Percentiles rank a stretch among this genome's conserved stretches.
Conservation (phyloP, 2,329 filamentous ascomycete genomes). For the Colletotrichum paranaense region DNA sequence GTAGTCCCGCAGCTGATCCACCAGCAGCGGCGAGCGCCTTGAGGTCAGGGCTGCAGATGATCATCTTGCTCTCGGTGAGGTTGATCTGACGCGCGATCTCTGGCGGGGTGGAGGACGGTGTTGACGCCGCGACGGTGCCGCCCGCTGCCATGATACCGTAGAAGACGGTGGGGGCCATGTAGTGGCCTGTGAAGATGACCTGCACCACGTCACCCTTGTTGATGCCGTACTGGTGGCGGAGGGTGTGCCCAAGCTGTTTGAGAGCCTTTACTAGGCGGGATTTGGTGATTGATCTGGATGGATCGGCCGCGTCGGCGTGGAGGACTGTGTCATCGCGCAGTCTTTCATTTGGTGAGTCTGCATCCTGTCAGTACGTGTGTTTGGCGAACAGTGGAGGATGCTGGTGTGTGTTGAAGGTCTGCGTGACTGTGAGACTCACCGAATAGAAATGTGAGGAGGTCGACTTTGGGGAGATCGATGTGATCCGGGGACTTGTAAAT, state of each 20-base stretch:
- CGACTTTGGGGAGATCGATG: constrained; percentile 50
- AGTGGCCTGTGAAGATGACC: constrained; percentile 66
- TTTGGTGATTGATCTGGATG: constrained; percentile 65
- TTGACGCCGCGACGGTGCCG: constrained; percentile 68
- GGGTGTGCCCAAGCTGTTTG: constrained; percentile 64
- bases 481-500: constrained; percentile 50
- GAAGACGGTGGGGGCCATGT: constrained; percentile 63
- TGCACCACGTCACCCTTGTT: constrained; percentile 62
- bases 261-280: constrained; percentile 58
- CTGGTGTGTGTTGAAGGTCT: not conserved
- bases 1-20: constrained; percentile 57
- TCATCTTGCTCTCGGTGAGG: constrained; percentile 50
- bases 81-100: constrained; percentile 61
- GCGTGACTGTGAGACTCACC: constrained; percentile 45
- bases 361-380: not conserved
- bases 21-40: constrained; percentile 60
- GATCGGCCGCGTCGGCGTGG: constrained; percentile 68
- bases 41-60: constrained; percentile 60
- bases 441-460: constrained; percentile 56
- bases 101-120: constrained; percentile 57
- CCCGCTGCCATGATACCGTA: constrained; percentile 69
- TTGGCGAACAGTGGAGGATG: not conserved
- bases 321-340: constrained; percentile 60
- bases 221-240: constrained; percentile 64
- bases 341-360: constrained; percentile 19